Evolutionary conservation across 164 flowering plant species (phyloP), one percentile per base, ranked within the genome.

Genomic region (Kingdonia uniflora): DNA sequence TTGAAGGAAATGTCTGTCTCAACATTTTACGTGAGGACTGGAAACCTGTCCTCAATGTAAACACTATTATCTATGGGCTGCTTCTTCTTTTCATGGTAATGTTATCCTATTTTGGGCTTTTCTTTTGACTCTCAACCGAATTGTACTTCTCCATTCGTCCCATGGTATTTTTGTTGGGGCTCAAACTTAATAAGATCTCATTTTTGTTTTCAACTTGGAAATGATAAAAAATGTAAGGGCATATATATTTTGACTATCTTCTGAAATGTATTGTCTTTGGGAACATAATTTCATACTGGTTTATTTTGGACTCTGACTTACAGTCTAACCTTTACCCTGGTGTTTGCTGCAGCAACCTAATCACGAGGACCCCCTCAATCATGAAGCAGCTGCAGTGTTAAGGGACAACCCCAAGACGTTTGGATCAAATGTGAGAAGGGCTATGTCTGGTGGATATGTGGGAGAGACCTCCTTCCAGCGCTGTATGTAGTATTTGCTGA

Each of bases 1-100:
- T 84, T 76, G 92, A 84, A 63, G 92, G 92, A 63, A 84, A 75
- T 62, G 92, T 84, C 42, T 84, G 92, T 65, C 85, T 84, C 63
- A 84, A 84, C 76, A 80, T 84, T 55, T 61, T 84, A 19, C 74
- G 92, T 55, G 92, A 84, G 64, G 92, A 84, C 57, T 84, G 92
- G 92, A 84, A 84, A 57, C 87, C 92, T 19, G 92, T 84, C 53
- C 76, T 84, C 10, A 84, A 78, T 49, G 74, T 84, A 37, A 84
- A 84, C 64, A 80, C 87, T 1, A 52, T 84, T 6, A 76, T 84
- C 3, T 84, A 84, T 58, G 92, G 92, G 42, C 49, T 84, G 48
- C 67, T 62, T 57, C 87, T 81, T 62, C 85, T 84, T 51, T 84
- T 80, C 70, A 78, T 82, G 76, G 92, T 84, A 79, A 55, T 21